phyloP scores from a whole-genome alignment of 208 protist genomes.

The Trypanosoma congolense region DNA sequence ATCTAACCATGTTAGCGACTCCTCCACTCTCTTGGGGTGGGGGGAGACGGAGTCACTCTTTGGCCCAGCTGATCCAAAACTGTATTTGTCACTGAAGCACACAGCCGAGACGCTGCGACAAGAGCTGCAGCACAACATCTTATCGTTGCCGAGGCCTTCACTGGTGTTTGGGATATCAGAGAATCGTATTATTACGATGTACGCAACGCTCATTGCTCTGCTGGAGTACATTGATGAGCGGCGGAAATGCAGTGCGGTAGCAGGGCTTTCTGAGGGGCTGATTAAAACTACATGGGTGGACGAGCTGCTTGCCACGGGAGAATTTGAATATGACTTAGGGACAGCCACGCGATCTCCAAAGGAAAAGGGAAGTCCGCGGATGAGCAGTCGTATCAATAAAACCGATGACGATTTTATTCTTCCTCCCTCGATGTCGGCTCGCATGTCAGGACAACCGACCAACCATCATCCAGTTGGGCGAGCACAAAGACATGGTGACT shows the following conservation, averaged over 20 bases:
- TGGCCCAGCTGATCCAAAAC: slow-evolving; percentile 15
- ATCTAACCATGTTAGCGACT: slow-evolving; percentile 14
- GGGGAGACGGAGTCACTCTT: slow-evolving; percentile 58
- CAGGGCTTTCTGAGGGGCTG: background rate
- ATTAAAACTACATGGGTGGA: slow-evolving; percentile 12
- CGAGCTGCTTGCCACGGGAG: slow-evolving; percentile 14
- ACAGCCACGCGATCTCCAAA: background rate
- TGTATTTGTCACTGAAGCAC: slow-evolving; percentile 1
- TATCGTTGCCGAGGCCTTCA: slow-evolving; percentile 41
- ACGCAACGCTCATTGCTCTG: slow-evolving; percentile 60
- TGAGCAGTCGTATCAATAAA: background rate
- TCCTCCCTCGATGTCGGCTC: slow-evolving; percentile 10
- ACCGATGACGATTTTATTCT: slow-evolving; percentile 5
- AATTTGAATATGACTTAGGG: background rate
- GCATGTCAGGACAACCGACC: slow-evolving; percentile 2
- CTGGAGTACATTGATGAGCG: slow-evolving; percentile 50
- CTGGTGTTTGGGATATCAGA: slow-evolving; percentile 63
- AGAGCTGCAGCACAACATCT: slow-evolving; percentile 56
- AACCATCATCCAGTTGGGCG: too few relatives aligned
- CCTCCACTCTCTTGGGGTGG: slow-evolving; percentile 45
- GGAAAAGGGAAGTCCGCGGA: background rate
- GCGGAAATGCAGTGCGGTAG: background rate
- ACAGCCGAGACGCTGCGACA: slow-evolving; percentile 36
- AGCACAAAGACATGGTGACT: too few relatives aligned
- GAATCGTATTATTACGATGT: slow-evolving; percentile 61